phyloP scores from a whole-genome alignment of 768 basidiomycete species.

The Mrakia gelida region DNA sequence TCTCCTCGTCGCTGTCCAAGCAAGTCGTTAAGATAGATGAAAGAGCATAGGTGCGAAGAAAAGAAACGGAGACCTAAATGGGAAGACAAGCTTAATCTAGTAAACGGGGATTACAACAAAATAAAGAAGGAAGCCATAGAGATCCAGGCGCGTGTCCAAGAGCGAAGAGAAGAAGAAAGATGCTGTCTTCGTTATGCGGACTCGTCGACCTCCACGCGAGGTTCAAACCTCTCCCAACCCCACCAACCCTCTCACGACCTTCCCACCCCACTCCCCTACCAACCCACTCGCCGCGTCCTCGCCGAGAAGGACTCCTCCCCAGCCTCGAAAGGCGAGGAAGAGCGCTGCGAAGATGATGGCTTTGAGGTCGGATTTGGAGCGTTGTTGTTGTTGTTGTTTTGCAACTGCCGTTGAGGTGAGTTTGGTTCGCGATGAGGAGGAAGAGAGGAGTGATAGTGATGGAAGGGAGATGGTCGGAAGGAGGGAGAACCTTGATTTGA shows the following conservation, averaged over 20 bases:
- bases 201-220: no score
- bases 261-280: neutral
- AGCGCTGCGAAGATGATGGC: neutral
- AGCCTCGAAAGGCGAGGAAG: neutral
- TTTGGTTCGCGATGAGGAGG: neutral
- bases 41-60: no score
- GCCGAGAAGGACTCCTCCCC: neutral
- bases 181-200: no score
- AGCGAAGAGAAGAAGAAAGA: no score
- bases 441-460: neutral
- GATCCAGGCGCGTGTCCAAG: no score
- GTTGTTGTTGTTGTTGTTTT: neutral
- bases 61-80: no score
- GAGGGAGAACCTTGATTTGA: slow-evolving; percentile 6
- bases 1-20: no score
- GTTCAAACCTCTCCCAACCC: neutral
- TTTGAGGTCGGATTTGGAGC: slow-evolving; percentile 1
- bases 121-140: no score
- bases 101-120: no score
- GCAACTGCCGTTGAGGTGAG: neutral
- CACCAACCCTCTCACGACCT: slow-evolving; percentile 5
- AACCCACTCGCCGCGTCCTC: neutral
- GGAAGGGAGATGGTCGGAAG: neutral
- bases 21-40: no score
- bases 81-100: no score